phyloP scores from a whole-genome alignment of 2,329 filamentous ascomycete species.

The Metarhizium guizhouense region DNA sequence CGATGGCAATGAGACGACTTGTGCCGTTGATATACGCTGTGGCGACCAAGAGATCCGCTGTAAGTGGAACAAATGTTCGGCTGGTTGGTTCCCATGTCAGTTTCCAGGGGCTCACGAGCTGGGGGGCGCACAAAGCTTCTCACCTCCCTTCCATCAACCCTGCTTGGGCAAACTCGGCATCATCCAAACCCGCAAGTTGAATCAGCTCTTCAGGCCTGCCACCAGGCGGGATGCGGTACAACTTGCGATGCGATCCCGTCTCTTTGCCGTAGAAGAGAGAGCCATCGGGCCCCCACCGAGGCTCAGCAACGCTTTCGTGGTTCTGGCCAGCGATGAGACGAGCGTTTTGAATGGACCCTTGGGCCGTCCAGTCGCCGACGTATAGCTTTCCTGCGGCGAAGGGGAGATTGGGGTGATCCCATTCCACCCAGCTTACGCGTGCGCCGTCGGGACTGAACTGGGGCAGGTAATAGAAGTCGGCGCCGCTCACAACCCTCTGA shows the following conservation, averaged over 20 bases:
- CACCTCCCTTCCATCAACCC: slow-evolving; percentile 22
- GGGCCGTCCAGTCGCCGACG: slow-evolving; percentile 29
- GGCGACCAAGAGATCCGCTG: slow-evolving; percentile 24
- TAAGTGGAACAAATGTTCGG: slow-evolving; percentile 30
- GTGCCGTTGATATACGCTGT: slow-evolving; percentile 22
- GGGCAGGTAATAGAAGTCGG: slow-evolving; percentile 45
- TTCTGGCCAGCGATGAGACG: slow-evolving; percentile 31
- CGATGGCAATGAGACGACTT: slow-evolving; percentile 26
- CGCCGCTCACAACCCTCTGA: slow-evolving; percentile 28
- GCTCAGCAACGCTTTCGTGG: slow-evolving; percentile 36
- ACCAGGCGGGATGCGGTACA: slow-evolving; percentile 29
- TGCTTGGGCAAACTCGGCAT: slow-evolving; percentile 30
- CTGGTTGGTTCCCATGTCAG: slow-evolving; percentile 13
- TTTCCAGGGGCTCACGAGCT: not conserved
- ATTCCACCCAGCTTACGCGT: slow-evolving; percentile 43
- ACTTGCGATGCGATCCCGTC: slow-evolving; percentile 34
- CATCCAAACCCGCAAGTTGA: slow-evolving; percentile 27
- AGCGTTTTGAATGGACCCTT: slow-evolving; percentile 21
- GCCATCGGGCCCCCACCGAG: slow-evolving; percentile 41
- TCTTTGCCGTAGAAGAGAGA: slow-evolving; percentile 40
- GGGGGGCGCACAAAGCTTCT: slow-evolving; percentile 2
- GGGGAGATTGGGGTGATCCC: slow-evolving; percentile 44
- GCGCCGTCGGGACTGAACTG: slow-evolving; percentile 37
- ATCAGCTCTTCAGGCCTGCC: slow-evolving; percentile 19
- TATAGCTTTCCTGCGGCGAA: slow-evolving; percentile 38